Conservation (phyloP, 2,329 filamentous ascomycete species). For the Apiospora phragmitis region DNA sequence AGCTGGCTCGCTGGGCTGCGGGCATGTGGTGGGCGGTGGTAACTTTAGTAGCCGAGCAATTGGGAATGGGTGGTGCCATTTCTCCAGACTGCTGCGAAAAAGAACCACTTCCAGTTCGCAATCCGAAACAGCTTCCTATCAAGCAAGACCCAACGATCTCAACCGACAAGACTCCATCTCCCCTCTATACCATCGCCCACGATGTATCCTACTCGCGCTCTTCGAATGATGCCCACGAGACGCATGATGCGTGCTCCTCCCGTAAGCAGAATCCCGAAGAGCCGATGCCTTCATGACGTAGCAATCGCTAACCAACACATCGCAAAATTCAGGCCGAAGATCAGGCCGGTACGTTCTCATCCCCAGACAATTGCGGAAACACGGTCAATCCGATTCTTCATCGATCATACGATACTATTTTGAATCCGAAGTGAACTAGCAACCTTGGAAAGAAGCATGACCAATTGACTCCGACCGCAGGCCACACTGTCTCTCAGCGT, state of each 20-base stretch:
- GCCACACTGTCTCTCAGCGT: conserved; percentile 95
- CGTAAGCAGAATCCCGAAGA: conserved; percentile 53
- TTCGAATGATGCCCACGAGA: conserved; percentile 67
- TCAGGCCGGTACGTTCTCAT: conserved; percentile 60
- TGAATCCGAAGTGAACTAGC: neutral
- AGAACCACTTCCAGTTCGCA: conserved; percentile 6
- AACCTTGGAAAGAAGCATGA: neutral
- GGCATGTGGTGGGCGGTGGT: neutral
- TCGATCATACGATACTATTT: conserved; percentile 8
- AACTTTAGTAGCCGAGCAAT: neutral
- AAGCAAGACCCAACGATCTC: conserved; percentile 1
- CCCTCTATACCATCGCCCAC: conserved; percentile 35
- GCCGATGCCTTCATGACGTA: conserved; percentile 29
- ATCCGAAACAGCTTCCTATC: conserved; percentile 7
- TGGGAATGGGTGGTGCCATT: neutral
- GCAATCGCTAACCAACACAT: conserved; percentile 9
- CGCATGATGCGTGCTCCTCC: conserved; percentile 72
- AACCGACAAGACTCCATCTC: conserved; percentile 24
- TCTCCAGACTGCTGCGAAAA: conserved; percentile 3
- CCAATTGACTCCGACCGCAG: conserved; percentile 47
- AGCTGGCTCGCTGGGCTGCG: neutral
- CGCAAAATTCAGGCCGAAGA: conserved; percentile 58
- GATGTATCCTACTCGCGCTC: conserved; percentile 66
- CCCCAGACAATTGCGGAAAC: conserved; percentile 19
- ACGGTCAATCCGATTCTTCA: conserved; percentile 16